Percentiles rank a stretch among this genome's conserved stretches.
These are phyloP conservation scores for Cercospora citrullina DNA, from an alignment of 2,329 filamentous ascomycete species.

Conservation along the genomic window DNA sequence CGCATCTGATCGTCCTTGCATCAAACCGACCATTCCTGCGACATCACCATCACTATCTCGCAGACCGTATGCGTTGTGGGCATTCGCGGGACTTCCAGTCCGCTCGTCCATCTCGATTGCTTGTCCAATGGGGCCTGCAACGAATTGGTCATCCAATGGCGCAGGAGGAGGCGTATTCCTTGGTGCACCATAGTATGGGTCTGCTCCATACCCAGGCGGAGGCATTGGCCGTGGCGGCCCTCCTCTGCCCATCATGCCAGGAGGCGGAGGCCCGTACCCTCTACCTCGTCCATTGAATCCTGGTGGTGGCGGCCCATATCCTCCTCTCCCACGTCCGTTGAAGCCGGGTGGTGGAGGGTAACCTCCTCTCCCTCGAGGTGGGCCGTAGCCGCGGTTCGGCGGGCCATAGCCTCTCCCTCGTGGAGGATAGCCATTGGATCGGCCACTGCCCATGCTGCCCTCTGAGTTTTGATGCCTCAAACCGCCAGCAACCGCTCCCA, in stretches of 20 bases:
- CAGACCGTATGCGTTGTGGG: slow-evolving; percentile 41
- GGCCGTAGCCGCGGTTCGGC: slow-evolving; percentile 45
- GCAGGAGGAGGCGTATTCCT: slow-evolving; percentile 27
- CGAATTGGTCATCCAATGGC: slow-evolving; percentile 38
- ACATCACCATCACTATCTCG: slow-evolving; percentile 70
- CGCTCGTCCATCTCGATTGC: slow-evolving; percentile 79
- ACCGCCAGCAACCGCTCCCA: slow-evolving; percentile 40
- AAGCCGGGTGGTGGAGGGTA: slow-evolving; percentile 43
- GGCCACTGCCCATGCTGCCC: slow-evolving; percentile 45
- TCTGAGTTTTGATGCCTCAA: slow-evolving; percentile 52
- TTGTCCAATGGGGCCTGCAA: slow-evolving; percentile 53
- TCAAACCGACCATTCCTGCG: slow-evolving; percentile 70
- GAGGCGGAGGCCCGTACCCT: slow-evolving; percentile 29
- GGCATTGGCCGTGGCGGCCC: slow-evolving; percentile 33
- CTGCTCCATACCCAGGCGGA: slow-evolving; percentile 33
- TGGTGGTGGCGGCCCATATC: slow-evolving; percentile 38
- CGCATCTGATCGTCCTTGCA: slow-evolving; percentile 51
- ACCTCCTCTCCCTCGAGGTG: slow-evolving; percentile 53
- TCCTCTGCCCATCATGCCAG: slow-evolving; percentile 34
- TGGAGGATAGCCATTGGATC: slow-evolving; percentile 31
- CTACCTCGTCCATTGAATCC: slow-evolving; percentile 33
- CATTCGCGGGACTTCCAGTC: slow-evolving; percentile 42
- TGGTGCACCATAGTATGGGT: slow-evolving; percentile 29
- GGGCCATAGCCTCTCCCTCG: slow-evolving; percentile 37
- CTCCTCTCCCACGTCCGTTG: slow-evolving; percentile 52